A percentile compares a stretch with the other conserved stretches of the same genome.
These are phyloP conservation scores for Aspergillus candidus DNA, from an alignment of 2,329 filamentous ascomycete species.

Conservation along the genomic window DNA sequence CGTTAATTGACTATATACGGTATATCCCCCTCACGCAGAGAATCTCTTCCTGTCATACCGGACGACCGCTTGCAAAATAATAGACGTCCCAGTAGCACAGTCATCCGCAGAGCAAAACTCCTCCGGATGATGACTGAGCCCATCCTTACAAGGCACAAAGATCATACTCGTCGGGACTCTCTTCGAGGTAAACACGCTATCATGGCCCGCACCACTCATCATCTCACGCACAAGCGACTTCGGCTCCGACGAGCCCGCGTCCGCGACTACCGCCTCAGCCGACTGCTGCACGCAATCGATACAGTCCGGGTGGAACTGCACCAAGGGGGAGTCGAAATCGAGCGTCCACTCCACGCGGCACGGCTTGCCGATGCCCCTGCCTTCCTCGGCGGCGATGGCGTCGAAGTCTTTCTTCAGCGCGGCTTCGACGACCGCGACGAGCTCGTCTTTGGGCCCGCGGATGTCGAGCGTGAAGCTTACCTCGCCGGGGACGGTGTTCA, in stretches of 20 bases:
- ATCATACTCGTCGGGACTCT: slow-evolving; percentile 61
- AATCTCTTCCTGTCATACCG: slow-evolving; percentile 40
- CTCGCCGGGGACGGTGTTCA: slow-evolving; percentile 65
- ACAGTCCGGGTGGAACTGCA: slow-evolving; percentile 62
- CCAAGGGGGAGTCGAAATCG: slow-evolving; percentile 56
- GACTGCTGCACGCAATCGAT: slow-evolving; percentile 59
- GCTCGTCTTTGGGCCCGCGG: slow-evolving; percentile 52
- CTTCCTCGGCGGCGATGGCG: slow-evolving; percentile 52
- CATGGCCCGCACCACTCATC: slow-evolving; percentile 60
- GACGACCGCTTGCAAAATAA: slow-evolving; percentile 31
- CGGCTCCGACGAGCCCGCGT: slow-evolving; percentile 33
- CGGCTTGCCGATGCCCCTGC: slow-evolving; percentile 46
- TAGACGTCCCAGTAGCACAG: slow-evolving; percentile 50
- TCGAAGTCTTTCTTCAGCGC: slow-evolving; percentile 54
- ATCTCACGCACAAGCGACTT: slow-evolving; percentile 47
- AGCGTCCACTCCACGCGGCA: slow-evolving; percentile 54
- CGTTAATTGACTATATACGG: not conserved
- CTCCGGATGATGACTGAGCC: slow-evolving; percentile 58
- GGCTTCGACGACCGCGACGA: slow-evolving; percentile 53
- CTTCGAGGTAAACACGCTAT: slow-evolving; percentile 57
- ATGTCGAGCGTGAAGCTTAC: slow-evolving; percentile 66
- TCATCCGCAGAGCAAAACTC: slow-evolving; percentile 58
- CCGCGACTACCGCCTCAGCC: slow-evolving; percentile 52
- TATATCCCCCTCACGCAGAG: slow-evolving; percentile 6
- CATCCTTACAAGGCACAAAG: slow-evolving; percentile 59